Conservation (phyloP, 2,329 filamentous ascomycete species). For the Moelleriella libera region DNA sequence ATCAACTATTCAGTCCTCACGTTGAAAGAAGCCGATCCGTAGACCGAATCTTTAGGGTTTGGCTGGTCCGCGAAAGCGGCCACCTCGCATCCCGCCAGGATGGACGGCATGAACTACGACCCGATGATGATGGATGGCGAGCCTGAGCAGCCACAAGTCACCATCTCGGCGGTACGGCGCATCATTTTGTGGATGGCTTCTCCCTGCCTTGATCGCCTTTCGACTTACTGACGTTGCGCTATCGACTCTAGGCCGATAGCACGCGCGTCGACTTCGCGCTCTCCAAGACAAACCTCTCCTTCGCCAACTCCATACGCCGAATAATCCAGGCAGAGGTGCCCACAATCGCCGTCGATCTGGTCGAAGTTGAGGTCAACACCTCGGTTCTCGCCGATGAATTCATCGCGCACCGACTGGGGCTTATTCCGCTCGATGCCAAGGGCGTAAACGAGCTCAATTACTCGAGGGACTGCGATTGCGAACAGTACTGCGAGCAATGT, state of each 20-base stretch:
- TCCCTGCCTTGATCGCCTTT: too few species aligned
- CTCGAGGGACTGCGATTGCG: conserved; percentile 90
- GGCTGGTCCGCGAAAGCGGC: conserved; percentile 2
- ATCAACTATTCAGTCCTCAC: neutral
- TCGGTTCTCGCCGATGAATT: conserved; percentile 97
- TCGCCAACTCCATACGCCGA: conserved; percentile 85
- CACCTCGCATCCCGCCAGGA: conserved; percentile 9
- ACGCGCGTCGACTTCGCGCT: conserved; percentile 86
- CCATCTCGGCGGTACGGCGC: conserved; percentile 41
- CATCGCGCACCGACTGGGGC: conserved; percentile 78
- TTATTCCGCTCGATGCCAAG: conserved; percentile 76
- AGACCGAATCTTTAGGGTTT: neutral
- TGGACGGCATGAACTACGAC: conserved; percentile 44
- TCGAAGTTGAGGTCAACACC: conserved; percentile 84
- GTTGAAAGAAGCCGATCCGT: neutral
- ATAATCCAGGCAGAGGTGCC: conserved; percentile 88
- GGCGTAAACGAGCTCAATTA: conserved; percentile 74
- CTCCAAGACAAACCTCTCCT: conserved; percentile 73
- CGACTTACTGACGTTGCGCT: neutral
- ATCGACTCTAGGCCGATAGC: conserved; percentile 49
- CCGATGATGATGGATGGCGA: conserved; percentile 46
- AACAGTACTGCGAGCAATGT: conserved; percentile 87
- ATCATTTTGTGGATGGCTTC: neutral
- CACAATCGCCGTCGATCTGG: conserved; percentile 86
- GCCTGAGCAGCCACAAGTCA: conserved; percentile 40